phyloP scores from a whole-genome alignment of 495 filamentous ascomycete species.

The Stereocaulon alpinum region DNA sequence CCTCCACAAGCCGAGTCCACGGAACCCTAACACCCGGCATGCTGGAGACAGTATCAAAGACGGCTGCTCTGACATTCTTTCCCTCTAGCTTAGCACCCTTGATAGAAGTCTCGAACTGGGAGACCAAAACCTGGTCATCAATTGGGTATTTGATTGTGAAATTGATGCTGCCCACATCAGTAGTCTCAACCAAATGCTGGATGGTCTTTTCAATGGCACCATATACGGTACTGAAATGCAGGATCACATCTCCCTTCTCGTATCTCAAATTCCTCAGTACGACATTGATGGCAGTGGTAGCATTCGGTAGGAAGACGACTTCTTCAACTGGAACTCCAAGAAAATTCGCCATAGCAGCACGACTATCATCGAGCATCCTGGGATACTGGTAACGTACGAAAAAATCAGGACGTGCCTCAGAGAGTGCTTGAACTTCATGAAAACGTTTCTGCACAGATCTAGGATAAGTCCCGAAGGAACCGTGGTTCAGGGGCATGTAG shows the following conservation, averaged over 20 bases:
- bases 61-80: constrained; percentile 43
- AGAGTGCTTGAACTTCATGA: constrained; percentile 43
- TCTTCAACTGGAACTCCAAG: constrained; percentile 52
- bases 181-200: constrained; percentile 55
- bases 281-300: constrained; percentile 69
- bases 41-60: constrained; percentile 74
- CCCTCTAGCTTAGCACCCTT: constrained; percentile 32
- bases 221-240: constrained; percentile 68
- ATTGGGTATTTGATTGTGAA: constrained; percentile 47
- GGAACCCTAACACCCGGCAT: constrained; percentile 70
- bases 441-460: constrained; percentile 45
- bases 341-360: constrained; percentile 50
- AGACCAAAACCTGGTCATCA: constrained; percentile 46
- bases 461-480: constrained; percentile 74
- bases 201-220: constrained; percentile 62
- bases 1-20: constrained; percentile 52
- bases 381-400: constrained; percentile 61
- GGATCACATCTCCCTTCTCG: constrained; percentile 47
- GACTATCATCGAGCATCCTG: constrained; percentile 48
- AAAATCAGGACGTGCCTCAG: constrained; percentile 57
- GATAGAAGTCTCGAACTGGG: constrained; percentile 40
- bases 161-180: constrained; percentile 29
- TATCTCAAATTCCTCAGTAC: constrained; percentile 62
- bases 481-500: constrained; percentile 74
- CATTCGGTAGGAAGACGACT: constrained; percentile 71